Conservation (phyloP, 2,329 filamentous ascomycete species). For the Diaporthe australafricana region DNA sequence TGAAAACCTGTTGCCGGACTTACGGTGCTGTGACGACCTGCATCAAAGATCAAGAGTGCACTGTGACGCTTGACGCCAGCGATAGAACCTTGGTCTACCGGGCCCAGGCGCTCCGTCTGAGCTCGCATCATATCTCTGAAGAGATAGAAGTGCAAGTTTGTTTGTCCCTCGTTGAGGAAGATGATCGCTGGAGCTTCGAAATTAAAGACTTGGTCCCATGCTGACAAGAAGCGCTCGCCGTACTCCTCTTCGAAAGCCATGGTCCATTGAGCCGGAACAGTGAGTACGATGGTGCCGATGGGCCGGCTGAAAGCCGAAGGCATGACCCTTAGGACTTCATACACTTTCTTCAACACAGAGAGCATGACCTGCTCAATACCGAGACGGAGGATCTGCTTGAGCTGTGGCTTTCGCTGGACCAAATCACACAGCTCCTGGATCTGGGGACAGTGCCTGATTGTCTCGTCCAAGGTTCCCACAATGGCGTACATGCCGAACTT, state of each 20-base stretch:
- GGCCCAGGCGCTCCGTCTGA: neutral
- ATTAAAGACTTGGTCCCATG: neutral
- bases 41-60: neutral
- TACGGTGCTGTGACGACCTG: neutral
- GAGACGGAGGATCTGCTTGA: neutral
- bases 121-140: neutral
- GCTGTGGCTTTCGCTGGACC: neutral
- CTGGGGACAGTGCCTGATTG: neutral
- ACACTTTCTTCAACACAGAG: neutral
- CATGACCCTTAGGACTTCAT: rapidly evolving
- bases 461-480: neutral
- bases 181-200: neutral
- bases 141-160: neutral
- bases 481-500: neutral
- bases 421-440: neutral
- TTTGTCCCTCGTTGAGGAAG: constrained; percentile 3
- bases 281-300: neutral
- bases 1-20: neutral
- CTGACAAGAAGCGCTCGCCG: neutral
- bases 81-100: neutral
- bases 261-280: neutral
- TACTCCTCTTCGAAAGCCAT: constrained; percentile 8
- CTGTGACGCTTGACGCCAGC: neutral
- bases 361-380: neutral
- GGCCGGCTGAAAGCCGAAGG: neutral